These are phyloP conservation scores for Eimeria zaria DNA, from an alignment of 169 alveolate species.

Conservation along the genomic window DNA sequence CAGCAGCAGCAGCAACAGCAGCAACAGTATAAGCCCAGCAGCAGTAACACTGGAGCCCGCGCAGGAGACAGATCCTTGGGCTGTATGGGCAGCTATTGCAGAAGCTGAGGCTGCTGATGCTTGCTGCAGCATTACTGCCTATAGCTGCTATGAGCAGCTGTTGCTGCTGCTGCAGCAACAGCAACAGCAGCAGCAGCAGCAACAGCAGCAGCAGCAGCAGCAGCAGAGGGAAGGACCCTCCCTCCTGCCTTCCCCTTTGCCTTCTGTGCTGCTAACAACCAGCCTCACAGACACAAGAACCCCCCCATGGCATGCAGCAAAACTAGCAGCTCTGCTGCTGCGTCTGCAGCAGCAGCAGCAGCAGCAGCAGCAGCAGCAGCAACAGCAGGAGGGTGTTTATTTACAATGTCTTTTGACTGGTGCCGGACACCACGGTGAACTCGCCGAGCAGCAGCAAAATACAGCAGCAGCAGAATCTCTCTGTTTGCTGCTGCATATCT, in stretches of 20 bases:
- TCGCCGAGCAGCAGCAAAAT: background rate
- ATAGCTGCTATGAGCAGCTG: constrained; percentile 36
- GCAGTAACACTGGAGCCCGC: background rate
- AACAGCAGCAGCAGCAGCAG: constrained; percentile 22
- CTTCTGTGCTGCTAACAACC: constrained; percentile 8
- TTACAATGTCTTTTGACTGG: constrained; percentile 18
- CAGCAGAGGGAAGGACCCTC: background rate
- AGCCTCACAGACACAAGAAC: constrained; percentile 5
- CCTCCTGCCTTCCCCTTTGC: background rate
- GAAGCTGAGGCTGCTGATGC: constrained; percentile 21
- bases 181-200: background rate
- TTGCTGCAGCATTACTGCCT: constrained; percentile 30
- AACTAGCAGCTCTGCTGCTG: constrained; percentile 29
- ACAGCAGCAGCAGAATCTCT: background rate
- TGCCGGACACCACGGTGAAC: background rate
- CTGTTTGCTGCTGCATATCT: background rate
- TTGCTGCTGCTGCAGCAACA: constrained; percentile 28
- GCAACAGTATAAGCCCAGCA: background rate
- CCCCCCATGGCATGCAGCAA: constrained; percentile 50
- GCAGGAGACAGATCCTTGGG: constrained; percentile 12
- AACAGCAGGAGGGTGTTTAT: background rate
- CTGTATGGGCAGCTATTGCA: constrained; percentile 33
- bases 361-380: background rate
- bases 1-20: constrained; percentile 53
- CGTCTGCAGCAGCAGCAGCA: constrained; percentile 9